Evolutionary conservation across 441 rosid genomes (phyloP).

Genomic region (Geranium incanum): DNA sequence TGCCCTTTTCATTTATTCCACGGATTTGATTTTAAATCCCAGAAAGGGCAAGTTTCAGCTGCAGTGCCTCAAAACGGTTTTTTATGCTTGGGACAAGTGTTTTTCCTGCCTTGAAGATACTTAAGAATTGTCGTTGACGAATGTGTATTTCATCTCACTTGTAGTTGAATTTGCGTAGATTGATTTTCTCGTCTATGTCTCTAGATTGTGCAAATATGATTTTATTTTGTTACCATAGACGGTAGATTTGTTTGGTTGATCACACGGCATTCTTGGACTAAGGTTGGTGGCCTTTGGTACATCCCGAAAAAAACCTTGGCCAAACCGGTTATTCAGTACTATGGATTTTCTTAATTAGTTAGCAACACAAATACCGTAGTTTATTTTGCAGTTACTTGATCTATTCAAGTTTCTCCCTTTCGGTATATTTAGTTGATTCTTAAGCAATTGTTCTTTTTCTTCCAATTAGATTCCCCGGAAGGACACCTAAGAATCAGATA

Average conservation of each 20-base stretch:
- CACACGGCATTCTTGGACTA: not conserved
- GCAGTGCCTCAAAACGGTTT: no score
- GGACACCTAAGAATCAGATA: conserved; percentile 71
- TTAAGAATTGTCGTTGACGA: no score
- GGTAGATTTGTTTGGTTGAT: not conserved
- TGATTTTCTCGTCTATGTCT: not conserved
- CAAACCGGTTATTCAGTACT: not conserved
- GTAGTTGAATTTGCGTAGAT: not conserved
- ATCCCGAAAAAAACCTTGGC: not conserved
- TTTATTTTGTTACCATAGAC: not conserved
- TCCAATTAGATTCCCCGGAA: conserved; percentile 42
- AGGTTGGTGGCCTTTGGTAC: not conserved
- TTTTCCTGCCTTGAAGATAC: no score
- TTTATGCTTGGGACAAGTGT: no score
- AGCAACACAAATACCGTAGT: not conserved
- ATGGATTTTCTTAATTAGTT: not conserved
- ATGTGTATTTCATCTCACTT: not conserved
- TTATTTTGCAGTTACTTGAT: not conserved
- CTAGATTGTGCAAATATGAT: not conserved
- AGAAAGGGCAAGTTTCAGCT: not conserved
- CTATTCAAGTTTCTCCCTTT: not conserved
- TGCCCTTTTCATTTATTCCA: not conserved
- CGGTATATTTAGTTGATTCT: not conserved
- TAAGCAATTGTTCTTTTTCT: conserved; percentile 5
- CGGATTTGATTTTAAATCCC: not conserved